Percentiles rank a stretch among this genome's conserved stretches.
Conservation (phyloP, 179 eudicot species). For the Patellifolia procumbens region DNA sequence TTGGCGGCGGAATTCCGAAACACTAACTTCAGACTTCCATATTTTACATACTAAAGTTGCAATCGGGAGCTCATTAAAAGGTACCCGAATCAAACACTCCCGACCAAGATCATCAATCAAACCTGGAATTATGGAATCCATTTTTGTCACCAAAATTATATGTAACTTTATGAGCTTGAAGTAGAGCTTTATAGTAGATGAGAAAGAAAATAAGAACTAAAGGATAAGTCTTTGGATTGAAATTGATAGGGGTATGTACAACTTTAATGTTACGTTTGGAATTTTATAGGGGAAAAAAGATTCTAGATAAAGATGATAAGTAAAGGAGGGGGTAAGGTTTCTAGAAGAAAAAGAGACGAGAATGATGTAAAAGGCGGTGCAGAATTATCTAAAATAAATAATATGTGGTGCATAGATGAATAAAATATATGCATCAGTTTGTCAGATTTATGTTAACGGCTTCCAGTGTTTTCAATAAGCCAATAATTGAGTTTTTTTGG, state of each 20-base stretch:
- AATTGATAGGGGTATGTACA: no score
- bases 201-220: neutral
- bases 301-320: constrained; percentile 1
- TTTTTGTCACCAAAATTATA: constrained; percentile 10
- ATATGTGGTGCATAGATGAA: neutral
- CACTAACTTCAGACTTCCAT: constrained; percentile 46
- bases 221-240: neutral
- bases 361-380: neutral
- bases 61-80: constrained; percentile 42
- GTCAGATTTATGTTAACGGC: constrained; percentile 1
- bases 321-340: neutral
- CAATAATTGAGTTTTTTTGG: constrained; percentile 6
- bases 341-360: neutral
- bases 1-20: constrained; percentile 39
- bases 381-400: neutral
- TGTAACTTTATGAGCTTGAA: neutral
- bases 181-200: neutral
- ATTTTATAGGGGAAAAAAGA: neutral
- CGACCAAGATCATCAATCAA: constrained; percentile 61
- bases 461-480: neutral
- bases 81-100: constrained; percentile 55
- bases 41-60: constrained; percentile 43
- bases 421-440: neutral
- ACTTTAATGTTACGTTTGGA: no score
- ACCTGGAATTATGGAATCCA: constrained; percentile 58